Evolutionary conservation across 2,329 filamentous ascomycete species (phyloP), one percentile per base, ranked within the genome.

Genomic region (Sporothrix phasma): DNA sequence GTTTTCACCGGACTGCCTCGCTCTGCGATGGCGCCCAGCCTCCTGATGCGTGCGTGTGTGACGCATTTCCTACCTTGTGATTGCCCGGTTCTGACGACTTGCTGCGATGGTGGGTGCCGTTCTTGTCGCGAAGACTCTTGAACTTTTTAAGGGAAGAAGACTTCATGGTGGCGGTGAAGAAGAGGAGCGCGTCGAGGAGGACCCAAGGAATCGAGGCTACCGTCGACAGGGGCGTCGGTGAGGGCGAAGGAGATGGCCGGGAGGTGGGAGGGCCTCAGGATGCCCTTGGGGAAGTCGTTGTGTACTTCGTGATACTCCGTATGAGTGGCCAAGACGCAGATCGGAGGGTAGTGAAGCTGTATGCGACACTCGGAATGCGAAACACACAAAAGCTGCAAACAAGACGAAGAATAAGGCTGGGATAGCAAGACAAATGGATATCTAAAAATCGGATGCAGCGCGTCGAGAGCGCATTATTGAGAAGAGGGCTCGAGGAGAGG

Each of bases 81-180:
- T 29, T 24, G 26, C 76, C 74, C 26, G 81, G 78, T 63, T 85
- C 81, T 22, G 79, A 78, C 54, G 83, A 85, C 70, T 81, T 84
- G 70, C 78, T 80, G 66, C 82, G 80, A 65, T 77, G 78, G 68
- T 84, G 81, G 43, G 73, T 69, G 66, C 76, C 79, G 73, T 79
- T 80, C 75, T 84, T 90, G 71, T 90, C 88, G 69, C 87, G 84
- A 69, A 87, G 80, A 74, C 84, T 89, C 66, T 89, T 84, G 73
- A 91, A 86, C 70, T 87, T 85, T 72, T 83, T 85, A 58, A 80
- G 80, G 66, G 82, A 76, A 68, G 79, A 71, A 53, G 71, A 75
- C 75, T 82, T 84, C 79, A 84, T 84, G 71, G 69, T 79, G 71
- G 66, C 68, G 63, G 63, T 22, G 22, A 43, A 41, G 41, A 45